Conservation (phyloP, 495 filamentous ascomycete genomes). For the Penicillium salamii region DNA sequence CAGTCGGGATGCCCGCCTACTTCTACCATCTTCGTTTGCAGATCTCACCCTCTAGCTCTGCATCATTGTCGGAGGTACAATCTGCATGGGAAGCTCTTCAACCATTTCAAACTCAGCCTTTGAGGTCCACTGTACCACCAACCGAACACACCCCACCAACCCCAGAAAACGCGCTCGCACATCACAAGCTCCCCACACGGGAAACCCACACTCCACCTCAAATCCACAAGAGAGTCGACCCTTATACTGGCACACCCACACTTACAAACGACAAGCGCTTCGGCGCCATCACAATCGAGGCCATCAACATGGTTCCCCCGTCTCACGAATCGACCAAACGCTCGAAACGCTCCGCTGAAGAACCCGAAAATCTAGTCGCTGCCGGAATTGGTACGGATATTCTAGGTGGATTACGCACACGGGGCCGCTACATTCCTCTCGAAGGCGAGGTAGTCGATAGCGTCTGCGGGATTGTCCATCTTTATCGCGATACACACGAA, state of each 20-base stretch:
- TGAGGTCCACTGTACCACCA: conserved; percentile 13
- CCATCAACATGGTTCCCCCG: conserved; percentile 61
- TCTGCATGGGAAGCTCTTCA: conserved; percentile 42
- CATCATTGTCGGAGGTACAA: conserved; percentile 23
- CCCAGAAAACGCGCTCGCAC: neutral
- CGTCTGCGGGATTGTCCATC: conserved; percentile 89
- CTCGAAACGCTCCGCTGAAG: conserved; percentile 9
- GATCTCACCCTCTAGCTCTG: conserved; percentile 30
- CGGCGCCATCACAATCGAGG: conserved; percentile 59
- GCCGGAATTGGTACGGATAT: conserved; percentile 51
- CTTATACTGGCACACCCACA: conserved; percentile 11
- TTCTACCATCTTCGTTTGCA: conserved; percentile 91
- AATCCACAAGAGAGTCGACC: neutral
- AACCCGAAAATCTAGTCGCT: conserved; percentile 35
- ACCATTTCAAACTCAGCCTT: conserved; percentile 31
- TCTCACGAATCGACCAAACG: conserved; percentile 17
- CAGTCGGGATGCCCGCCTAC: conserved; percentile 70
- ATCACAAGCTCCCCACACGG: conserved; percentile 2
- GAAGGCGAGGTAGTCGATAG: conserved; percentile 75
- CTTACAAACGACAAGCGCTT: conserved; percentile 59
- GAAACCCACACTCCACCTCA: neutral
- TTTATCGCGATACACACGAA: conserved; percentile 84
- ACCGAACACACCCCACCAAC: neutral
- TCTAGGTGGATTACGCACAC: conserved; percentile 60
- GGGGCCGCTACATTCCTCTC: conserved; percentile 73